A percentile compares a stretch with the other conserved stretches of the same genome.
phyloP scores from a whole-genome alignment of 441 rosid genomes.

The Hura crepitans region DNA sequence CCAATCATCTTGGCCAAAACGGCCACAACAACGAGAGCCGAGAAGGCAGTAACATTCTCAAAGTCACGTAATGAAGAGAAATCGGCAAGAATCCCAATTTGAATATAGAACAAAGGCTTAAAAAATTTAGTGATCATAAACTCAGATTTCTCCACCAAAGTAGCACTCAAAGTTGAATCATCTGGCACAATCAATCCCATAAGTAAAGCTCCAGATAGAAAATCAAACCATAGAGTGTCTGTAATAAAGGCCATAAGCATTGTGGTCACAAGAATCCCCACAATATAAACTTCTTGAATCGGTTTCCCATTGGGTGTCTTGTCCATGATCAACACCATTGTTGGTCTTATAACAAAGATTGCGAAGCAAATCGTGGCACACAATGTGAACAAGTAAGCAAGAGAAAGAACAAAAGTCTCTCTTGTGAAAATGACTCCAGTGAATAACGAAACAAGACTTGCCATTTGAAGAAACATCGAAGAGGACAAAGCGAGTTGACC shows the following conservation, averaged over 20 bases:
- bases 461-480: background rate
- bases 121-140: conserved; percentile 26
- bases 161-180: conserved; percentile 34
- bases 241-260: conserved; percentile 20
- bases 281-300: conserved; percentile 26
- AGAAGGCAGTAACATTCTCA: no score
- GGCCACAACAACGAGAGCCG: no score
- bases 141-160: conserved; percentile 32
- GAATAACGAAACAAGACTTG: background rate
- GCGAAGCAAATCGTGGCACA: background rate
- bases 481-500: conserved; percentile 20
- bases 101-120: conserved; percentile 29
- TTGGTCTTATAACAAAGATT: conserved; percentile 17
- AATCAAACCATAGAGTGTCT: conserved; percentile 11
- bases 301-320: conserved; percentile 31
- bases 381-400: background rate
- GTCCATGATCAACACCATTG: conserved; percentile 12
- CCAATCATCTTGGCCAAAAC: conserved; percentile 20
- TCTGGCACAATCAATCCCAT: conserved; percentile 33
- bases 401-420: background rate
- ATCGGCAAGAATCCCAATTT: conserved; percentile 26
- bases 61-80: background rate
- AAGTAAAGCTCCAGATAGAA: conserved; percentile 18
- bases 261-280: conserved; percentile 7
- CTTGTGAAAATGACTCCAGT: background rate